Evolutionary conservation across 768 basidiomycete species (phyloP), one percentile per base, ranked within the genome.

Genomic region (Collybia sp.): DNA sequence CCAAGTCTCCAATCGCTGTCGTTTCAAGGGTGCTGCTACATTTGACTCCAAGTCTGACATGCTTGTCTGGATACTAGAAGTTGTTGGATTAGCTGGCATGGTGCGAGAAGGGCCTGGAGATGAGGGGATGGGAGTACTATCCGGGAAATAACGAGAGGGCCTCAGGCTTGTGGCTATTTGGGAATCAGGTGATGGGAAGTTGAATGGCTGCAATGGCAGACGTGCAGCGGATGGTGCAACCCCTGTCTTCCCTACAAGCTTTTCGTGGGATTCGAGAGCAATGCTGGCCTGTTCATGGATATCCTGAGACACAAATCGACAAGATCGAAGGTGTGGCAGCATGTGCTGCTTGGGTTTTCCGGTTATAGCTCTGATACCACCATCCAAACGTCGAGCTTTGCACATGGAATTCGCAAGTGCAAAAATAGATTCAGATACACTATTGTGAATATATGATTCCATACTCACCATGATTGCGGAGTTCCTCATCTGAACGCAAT

Each of bases 401-500:
- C 44, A 45, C 6, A 45, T 39, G 12, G 36, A 37, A n/a, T n/a
- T n/a, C 44, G 36, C 16, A 17, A 45, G 13, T 20, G 25, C 17
- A 4, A 8, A 6, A 32, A 45, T 30, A 20, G 44, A 17, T 45
- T 37, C 9, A 15, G 6, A 19, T 13, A 37, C 8, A 10, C 4
- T 30, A 5, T 25, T 25, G 36, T 17, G 6, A 37, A 25, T 30
- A 34, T 10, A 34, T 34, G 11, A 34, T 34, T 34, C 33, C 15
- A 34, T 34, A 34, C 33, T 34, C 33, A 34, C 33, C 33, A 10
- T 10, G 33, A 34, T 15, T 10, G 33, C 15, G 15, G 33, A 34
- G 33, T 34, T 34, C 33, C 15, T 34, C 33, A 34, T 34, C 15
- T 34, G 33, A 10, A 34, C 33, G 33, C 33, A 34, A 15, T 34